phyloP scores from a whole-genome alignment of 805 yeast species.

The Starmerella floricola region DNA sequence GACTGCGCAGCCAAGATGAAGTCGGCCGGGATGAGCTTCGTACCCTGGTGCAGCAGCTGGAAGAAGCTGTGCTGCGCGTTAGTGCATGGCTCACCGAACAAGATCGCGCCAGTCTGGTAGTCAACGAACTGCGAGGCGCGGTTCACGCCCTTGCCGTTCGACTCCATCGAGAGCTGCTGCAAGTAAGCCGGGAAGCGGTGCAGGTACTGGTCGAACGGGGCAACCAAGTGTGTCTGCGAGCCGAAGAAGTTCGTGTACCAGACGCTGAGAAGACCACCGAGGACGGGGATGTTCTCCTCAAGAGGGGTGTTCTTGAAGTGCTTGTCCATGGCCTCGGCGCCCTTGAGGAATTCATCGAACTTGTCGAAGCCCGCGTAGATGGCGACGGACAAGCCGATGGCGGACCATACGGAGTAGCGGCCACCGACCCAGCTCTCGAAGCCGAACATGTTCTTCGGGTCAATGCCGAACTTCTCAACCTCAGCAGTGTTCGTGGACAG shows the following conservation, averaged over 20 bases:
- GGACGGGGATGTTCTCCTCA: slow-evolving; percentile 79
- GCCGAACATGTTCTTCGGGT: slow-evolving; percentile 96
- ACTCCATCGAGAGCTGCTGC: slow-evolving; percentile 98
- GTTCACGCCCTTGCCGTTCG: slow-evolving; percentile 95
- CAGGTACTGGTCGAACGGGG: slow-evolving; percentile 97
- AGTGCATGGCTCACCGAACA: slow-evolving; percentile 98
- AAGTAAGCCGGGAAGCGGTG: slow-evolving; percentile 99
- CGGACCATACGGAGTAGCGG: slow-evolving; percentile 99
- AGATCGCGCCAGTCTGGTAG: slow-evolving; percentile 90
- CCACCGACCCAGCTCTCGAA: slow-evolving; percentile 99
- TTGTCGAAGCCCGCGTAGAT: slow-evolving; percentile 90
- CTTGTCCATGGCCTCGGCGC: slow-evolving; percentile 94
- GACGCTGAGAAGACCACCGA: slow-evolving; percentile 87
- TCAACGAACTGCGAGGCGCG: slow-evolving; percentile 82
- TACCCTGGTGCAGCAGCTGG: slow-evolving; percentile 98
- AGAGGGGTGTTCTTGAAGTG: slow-evolving; percentile 78
- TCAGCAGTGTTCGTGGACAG: slow-evolving; percentile 84
- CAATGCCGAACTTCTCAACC: slow-evolving; percentile 92
- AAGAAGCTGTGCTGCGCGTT: slow-evolving; percentile 99
- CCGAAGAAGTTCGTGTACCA: slow-evolving; percentile 99
- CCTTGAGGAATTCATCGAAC: slow-evolving; percentile 82
- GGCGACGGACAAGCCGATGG: slow-evolving; percentile 93
- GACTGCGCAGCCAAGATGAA: slow-evolving; percentile 94
- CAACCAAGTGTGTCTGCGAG: slow-evolving; percentile 96
- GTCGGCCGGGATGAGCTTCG: slow-evolving; percentile 93